A percentile compares a stretch with the other conserved stretches of the same genome.
Evolutionary conservation across 805 yeast species (phyloP).

Genomic region (Wickerhamiella azyma): DNA sequence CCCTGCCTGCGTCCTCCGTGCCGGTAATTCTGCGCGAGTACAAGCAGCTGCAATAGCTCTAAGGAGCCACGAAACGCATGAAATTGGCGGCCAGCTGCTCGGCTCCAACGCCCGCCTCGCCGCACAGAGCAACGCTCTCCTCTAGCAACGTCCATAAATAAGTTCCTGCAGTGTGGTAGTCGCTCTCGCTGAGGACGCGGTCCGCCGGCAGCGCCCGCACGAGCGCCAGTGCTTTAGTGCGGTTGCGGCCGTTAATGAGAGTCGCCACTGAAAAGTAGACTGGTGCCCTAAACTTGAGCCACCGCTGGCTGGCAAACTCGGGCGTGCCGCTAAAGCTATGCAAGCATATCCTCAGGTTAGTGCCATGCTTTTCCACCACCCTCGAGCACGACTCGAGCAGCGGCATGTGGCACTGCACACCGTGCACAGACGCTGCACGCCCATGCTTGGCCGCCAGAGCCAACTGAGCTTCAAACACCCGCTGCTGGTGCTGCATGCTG

Average conservation of each 20-base stretch:
- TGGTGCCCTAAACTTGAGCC: slow-evolving; percentile 17
- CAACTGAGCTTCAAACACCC: slow-evolving; percentile 38
- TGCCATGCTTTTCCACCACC: slow-evolving; percentile 18
- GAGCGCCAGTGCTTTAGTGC: slow-evolving; percentile 23
- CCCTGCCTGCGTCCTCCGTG: slow-evolving; percentile 94
- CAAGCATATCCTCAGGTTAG: slow-evolving; percentile 35
- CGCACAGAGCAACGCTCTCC: slow-evolving; percentile 4
- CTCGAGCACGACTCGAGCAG: slow-evolving; percentile 34
- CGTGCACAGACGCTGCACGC: slow-evolving; percentile 61
- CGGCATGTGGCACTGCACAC: slow-evolving; percentile 65
- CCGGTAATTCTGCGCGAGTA: slow-evolving; percentile 94
- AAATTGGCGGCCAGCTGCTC: slow-evolving; percentile 1
- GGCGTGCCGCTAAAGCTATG: slow-evolving; percentile 80
- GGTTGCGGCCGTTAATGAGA: slow-evolving; percentile 31
- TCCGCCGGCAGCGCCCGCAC: slow-evolving; percentile 26
- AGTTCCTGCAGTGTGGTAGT: slow-evolving; percentile 27
- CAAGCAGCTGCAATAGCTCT: slow-evolving; percentile 12
- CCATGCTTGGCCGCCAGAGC: slow-evolving; percentile 36
- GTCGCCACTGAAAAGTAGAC: slow-evolving; percentile 43
- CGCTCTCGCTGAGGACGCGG: slow-evolving; percentile 40
- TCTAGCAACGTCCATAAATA: slow-evolving; percentile 14
- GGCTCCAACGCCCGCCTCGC: background rate
- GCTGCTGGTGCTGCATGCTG: slow-evolving; percentile 48
- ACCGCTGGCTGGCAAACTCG: slow-evolving; percentile 33
- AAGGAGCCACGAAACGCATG: background rate